These are phyloP conservation scores for Garcia nutans DNA, from an alignment of 345 rosid species.

Conservation along the genomic window DNA sequence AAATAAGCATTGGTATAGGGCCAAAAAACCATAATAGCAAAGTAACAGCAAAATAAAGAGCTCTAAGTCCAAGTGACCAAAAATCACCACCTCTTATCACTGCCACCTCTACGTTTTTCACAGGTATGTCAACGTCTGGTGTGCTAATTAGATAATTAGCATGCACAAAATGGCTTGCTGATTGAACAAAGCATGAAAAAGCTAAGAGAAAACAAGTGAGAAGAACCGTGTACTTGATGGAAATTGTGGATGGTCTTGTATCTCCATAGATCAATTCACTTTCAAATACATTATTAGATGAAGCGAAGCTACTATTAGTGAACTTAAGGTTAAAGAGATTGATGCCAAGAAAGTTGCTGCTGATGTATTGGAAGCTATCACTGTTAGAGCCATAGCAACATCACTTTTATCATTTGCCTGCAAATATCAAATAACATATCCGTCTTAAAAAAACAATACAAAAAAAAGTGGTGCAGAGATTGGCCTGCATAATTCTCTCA, in stretches of 20 bases:
- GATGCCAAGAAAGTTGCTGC: slow-evolving; percentile 63
- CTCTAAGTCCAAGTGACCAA: slow-evolving; percentile 71
- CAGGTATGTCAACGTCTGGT: slow-evolving; percentile 38
- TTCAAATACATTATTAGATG: slow-evolving; percentile 37
- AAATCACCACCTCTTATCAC: slow-evolving; percentile 69
- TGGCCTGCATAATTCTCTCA: slow-evolving; percentile 59
- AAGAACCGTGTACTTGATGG: slow-evolving; percentile 64
- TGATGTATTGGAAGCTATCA: slow-evolving; percentile 50
- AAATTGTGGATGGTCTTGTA: slow-evolving; percentile 46
- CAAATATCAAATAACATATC: neutral
- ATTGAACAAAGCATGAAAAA: slow-evolving; percentile 68
- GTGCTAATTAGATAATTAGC: slow-evolving; percentile 65
- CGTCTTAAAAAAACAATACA: too few relatives aligned
- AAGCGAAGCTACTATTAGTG: slow-evolving; percentile 84
- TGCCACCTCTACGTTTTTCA: slow-evolving; percentile 37
- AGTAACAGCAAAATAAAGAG: slow-evolving; percentile 62
- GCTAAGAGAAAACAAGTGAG: slow-evolving; percentile 60
- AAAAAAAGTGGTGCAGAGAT: slow-evolving; percentile 6
- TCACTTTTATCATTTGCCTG: slow-evolving; percentile 42
- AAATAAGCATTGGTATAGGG: slow-evolving; percentile 70
- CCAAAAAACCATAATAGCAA: slow-evolving; percentile 80
- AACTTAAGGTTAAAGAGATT: slow-evolving; percentile 63
- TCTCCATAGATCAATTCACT: slow-evolving; percentile 58
- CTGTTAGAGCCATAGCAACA: slow-evolving; percentile 37
- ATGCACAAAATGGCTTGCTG: slow-evolving; percentile 59